Conservation (phyloP, 164 flowering plant genomes). For the Cinnamomum micranthum region DNA sequence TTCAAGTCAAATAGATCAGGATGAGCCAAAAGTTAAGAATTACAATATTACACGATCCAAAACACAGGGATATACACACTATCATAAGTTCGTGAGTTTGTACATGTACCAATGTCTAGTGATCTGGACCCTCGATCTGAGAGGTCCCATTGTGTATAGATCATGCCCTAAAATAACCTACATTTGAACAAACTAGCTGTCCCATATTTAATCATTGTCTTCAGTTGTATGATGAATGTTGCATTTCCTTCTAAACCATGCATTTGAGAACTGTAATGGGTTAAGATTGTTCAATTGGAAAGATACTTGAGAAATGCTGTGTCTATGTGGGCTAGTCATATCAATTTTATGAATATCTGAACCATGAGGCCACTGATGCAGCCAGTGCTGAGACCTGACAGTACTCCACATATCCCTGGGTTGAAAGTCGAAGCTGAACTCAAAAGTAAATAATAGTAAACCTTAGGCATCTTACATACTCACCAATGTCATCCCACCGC, state of each 20-base stretch:
- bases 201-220: background rate
- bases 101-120: background rate
- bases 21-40: background rate
- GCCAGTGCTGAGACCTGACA: conserved; percentile 3
- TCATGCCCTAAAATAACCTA: background rate
- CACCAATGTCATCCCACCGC: conserved; percentile 98
- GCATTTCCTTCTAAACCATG: background rate
- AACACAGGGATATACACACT: background rate
- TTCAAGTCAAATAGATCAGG: background rate
- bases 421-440: background rate
- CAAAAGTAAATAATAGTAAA: background rate
- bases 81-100: background rate
- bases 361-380: background rate
- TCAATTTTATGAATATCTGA: background rate
- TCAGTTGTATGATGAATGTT: background rate
- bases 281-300: background rate
- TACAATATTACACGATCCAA: background rate
- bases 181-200: background rate
- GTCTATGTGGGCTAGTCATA: background rate
- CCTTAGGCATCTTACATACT: conserved; percentile 4
- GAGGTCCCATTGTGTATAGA: background rate
- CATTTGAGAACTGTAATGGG: background rate
- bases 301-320: background rate
- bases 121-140: background rate
- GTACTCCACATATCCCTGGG: background rate